Evolutionary conservation across 2,329 filamentous ascomycete species (phyloP).

Genomic region (Leptosphaerulina australis): DNA sequence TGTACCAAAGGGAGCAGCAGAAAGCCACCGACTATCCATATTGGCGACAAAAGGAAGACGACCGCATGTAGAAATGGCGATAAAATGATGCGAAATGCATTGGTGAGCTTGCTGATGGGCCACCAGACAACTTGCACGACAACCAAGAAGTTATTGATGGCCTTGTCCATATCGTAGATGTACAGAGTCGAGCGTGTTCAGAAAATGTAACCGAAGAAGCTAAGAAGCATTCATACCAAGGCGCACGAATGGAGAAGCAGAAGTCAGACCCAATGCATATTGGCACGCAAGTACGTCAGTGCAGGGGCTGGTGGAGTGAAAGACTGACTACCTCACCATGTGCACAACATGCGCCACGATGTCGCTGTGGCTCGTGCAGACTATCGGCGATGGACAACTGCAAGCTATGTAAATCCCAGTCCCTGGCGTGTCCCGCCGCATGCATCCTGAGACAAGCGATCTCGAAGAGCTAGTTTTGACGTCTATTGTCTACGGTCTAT

Average conservation of each 20-base stretch:
- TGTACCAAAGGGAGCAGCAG: constrained; percentile 59
- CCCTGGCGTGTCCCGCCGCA: constrained; percentile 31
- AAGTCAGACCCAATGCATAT: background rate
- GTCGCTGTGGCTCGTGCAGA: constrained; percentile 24
- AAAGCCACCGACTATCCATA: constrained; percentile 56
- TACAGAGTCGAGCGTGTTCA: background rate
- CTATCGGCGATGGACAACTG: constrained; percentile 28
- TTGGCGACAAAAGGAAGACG: constrained; percentile 49
- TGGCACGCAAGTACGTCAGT: background rate
- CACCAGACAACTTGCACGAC: constrained; percentile 47
- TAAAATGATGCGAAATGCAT: constrained; percentile 21
- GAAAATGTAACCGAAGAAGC: constrained; percentile 3
- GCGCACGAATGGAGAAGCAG: background rate
- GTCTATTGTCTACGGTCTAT: constrained; percentile 1
- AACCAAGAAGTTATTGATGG: constrained; percentile 35
- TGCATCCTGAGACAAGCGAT: constrained; percentile 24
- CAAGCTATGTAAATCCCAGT: constrained; percentile 23
- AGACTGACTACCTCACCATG: background rate
- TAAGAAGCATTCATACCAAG: constrained; percentile 18
- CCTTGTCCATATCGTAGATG: constrained; percentile 36
- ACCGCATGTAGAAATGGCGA: background rate
- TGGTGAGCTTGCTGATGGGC: constrained; percentile 48
- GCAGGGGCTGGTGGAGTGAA: constrained; percentile 1
- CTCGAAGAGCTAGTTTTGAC: constrained; percentile 22
- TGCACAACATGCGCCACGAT: constrained; percentile 13